phyloP scores from a whole-genome alignment of 164 flowering plant species.

The Vitis rotundifolia region DNA sequence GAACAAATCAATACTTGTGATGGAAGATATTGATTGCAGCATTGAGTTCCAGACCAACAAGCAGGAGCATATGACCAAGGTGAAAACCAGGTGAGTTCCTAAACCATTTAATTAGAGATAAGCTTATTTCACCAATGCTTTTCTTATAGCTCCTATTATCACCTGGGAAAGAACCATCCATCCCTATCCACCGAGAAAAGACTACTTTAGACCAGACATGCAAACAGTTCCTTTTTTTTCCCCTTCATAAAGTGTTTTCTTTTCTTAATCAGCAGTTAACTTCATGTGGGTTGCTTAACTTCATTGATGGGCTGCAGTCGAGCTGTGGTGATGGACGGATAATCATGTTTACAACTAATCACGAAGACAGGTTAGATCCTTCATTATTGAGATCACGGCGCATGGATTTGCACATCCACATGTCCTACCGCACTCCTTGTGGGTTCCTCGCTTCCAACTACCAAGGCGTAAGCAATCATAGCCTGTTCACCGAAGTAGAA shows the following conservation, averaged over 20 bases:
- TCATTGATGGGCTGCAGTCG: conserved; percentile 31
- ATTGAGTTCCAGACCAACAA: conserved; percentile 12
- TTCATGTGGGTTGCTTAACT: conserved; percentile 21
- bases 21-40: conserved; percentile 32
- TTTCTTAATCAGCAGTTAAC: conserved; percentile 10
- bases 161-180: no score
- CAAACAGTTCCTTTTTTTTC: background rate
- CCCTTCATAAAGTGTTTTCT: background rate
- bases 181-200: no score
- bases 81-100: conserved; percentile 15
- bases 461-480: conserved; percentile 3
- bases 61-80: background rate
- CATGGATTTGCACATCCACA: conserved; percentile 30
- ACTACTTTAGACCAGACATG: no score
- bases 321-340: conserved; percentile 33
- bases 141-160: no score
- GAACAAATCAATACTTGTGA: conserved; percentile 26
- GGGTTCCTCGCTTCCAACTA: conserved; percentile 28
- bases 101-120: no score
- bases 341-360: conserved; percentile 26
- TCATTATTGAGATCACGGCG: conserved; percentile 28
- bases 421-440: conserved; percentile 21
- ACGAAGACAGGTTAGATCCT: conserved; percentile 26
- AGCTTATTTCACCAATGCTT: background rate
- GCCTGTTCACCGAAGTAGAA: conserved; percentile 7